Base-by-base conservation (phyloP, 192 early-diverging fungal species). In the Fimicolochytrium jonesii region DNA sequence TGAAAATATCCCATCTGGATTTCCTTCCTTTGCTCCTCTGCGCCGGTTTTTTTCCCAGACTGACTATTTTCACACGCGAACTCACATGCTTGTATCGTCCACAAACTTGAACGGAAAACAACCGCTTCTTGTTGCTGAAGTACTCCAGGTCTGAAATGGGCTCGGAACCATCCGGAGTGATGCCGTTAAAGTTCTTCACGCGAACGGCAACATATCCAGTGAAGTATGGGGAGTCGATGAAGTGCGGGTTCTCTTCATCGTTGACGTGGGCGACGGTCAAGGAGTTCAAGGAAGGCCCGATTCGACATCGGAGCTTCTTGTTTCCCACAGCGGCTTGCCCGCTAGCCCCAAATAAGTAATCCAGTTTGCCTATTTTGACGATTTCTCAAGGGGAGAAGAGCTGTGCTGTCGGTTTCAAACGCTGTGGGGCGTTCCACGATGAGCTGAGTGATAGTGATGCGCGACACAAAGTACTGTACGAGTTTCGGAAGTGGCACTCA, bases 41-140 rank as follows among this genome's bases (percentile, higher is more conserved):
- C n/a, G n/a, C n/a, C n/a, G n/a, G n/a, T n/a, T n/a, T n/a, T n/a
- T n/a, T n/a, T n/a, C n/a, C n/a, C n/a, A n/a, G n/a, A n/a, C n/a
- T n/a, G n/a, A n/a, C n/a, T n/a, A n/a, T 25, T 25, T 55, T 33
- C 20, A 53, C 11, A n/a, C 31, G 51, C 13, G 2, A 17, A 73
- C 70, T 61, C 47, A 83, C 78, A 39, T 77, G 72, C 68, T 86
- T 87, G 69, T 91, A 92, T n/a, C 86, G 71, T 25, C 85, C 86
- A 18, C 73, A 78, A 25, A 91, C 64, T 59, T 91, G 87, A 23
- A 92, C 74, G 33, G 86, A 86, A 70, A 88, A 89, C 23, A 81
- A 69, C 48, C 87, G 70, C 25, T 74, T 71, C 37, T 78, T 67
- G 6, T 63, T 74, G 0, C 83, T 83, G 70, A 91, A 91, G 53